phyloP scores from a whole-genome alignment of 2,329 filamentous ascomycete genomes.

The Sordariomycetes sp. region DNA sequence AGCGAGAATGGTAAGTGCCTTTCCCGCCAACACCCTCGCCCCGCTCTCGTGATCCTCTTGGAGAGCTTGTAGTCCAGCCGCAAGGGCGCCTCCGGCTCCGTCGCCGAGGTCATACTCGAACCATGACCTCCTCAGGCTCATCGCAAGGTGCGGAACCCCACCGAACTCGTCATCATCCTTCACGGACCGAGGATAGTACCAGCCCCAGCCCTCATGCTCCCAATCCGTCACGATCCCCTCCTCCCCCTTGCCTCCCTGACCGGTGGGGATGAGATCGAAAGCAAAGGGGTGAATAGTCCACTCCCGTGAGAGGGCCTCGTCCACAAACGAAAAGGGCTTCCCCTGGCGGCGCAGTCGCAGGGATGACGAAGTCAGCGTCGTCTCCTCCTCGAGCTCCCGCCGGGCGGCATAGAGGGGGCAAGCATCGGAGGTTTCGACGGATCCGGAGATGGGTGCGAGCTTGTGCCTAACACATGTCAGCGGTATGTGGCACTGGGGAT shows the following conservation, averaged over 20 bases:
- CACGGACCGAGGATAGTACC: slow-evolving; percentile 39
- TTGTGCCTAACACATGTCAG: slow-evolving; percentile 25
- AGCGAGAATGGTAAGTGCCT: slow-evolving; percentile 34
- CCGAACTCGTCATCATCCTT: slow-evolving; percentile 28
- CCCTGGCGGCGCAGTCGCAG: slow-evolving; percentile 40
- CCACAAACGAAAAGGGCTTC: slow-evolving; percentile 43
- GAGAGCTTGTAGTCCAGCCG: slow-evolving; percentile 31
- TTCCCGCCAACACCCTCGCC: slow-evolving; percentile 41
- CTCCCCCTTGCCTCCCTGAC: slow-evolving; percentile 20
- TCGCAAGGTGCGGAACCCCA: slow-evolving; percentile 41
- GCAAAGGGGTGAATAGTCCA: slow-evolving; percentile 54
- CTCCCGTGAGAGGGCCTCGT: slow-evolving; percentile 35
- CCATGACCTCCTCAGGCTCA: slow-evolving; percentile 46
- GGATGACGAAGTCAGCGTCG: slow-evolving; percentile 30
- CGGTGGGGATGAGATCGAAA: slow-evolving; percentile 30
- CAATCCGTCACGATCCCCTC: slow-evolving; percentile 40
- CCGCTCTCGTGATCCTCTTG: slow-evolving; percentile 44
- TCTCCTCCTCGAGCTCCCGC: slow-evolving; percentile 52
- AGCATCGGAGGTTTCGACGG: slow-evolving; percentile 38
- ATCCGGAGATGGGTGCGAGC: slow-evolving; percentile 49
- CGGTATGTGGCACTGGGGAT: neutral
- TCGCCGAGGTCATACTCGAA: slow-evolving; percentile 37
- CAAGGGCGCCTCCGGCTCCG: slow-evolving; percentile 28
- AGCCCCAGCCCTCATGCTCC: slow-evolving; percentile 47
- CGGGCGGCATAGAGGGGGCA: slow-evolving; percentile 42